Evolutionary conservation across 139 green algal species (phyloP), one percentile per base, ranked within the genome.

Genomic region (Eudorina sp.): DNA sequence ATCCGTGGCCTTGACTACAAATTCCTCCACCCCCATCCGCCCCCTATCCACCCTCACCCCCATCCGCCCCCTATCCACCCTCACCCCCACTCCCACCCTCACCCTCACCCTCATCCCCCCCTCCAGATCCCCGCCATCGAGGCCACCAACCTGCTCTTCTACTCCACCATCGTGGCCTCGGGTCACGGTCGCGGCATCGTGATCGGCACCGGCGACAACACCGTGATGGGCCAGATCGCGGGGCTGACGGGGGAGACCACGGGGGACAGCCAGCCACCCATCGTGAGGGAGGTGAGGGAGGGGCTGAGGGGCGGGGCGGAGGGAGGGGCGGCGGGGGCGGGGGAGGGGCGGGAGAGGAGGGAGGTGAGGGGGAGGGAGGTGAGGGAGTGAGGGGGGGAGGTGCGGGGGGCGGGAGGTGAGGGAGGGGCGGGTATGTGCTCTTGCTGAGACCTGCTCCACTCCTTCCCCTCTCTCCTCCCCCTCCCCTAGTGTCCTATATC

Each of bases 141-240:
- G 89, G 92, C 94, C 27, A 75, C 85, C 70, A 97, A 97, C 92
- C 88, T 97, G 16, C 77, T 89, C 38, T 97, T 97, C 94, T 96
- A 94, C 89, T 94, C 91, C 13, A 97, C 95, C 38, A 97, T 96
- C 69, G 77, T 97, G n/a, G 89, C 51, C 25, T 73, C 79, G n/a
- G 90, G 90, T 18, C 86, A 91, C 43, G 90, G 88, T 46, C 58
- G 60, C 8, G 90, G 88, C 40, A 36, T 93, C 3, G 90, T 93
- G 16, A 51, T 90, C 1, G 84, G 88, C 40, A 92, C 82, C 40
- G 90, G 90, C 36, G 90, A 93, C 78, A 90, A 89, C 83, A 92
- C 90, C 27, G 85, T 92, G 48, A 91, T 93, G 79, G 90, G 90
- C 18, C 84, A 90, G 86, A 92, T 92, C 29, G 89, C 89, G 4